Base-by-base conservation (phyloP, 495 filamentous ascomycete genomes). In the Copromyces sp. region DNA sequence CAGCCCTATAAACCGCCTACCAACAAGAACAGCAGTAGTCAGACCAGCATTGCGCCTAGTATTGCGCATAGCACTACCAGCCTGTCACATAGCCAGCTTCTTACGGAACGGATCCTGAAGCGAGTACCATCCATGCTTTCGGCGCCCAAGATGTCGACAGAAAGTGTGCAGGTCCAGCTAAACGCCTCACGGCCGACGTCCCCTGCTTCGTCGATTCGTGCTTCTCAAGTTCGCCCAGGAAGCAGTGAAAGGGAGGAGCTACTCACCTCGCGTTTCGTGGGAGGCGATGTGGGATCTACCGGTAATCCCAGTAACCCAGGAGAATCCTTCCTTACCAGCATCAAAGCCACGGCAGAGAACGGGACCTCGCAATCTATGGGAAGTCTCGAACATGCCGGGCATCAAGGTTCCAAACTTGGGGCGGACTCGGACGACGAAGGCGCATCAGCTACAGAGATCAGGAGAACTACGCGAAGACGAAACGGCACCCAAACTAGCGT, bases 81-180 rank as follows among this genome's bases (percentile, higher is more conserved):
- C 77, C 17, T 77, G 77, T 11, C 81, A 81, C 45, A 84, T 35
- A 32, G 81, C 39, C 80, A 86, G 70, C 83, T 84, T 47, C 84
- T 90, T 71, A 90, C 89, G 17, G 85, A 87, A 3, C 81, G 88
- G 68, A 80, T 91, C 24, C 82, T 91, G 5, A 86, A 89, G 76
- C 84, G 89, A 69, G 84, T 81, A 39, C 83, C 86, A 8, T 87
- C 86, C 11, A 82, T 87, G 47, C 84, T 87, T 73, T 85, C 86
- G 29, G 84, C 87, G 16, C 89, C 89, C 59, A 85, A 87, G 75
- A 89, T 89, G 86, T 88, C 87, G 39, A 75, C 83, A 70, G 82
- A 89, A 73, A 87, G 83, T 16, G 88, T 84, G 6, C 85, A 84
- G 1, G 87, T 83, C 35, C 72, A 73, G 11, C 82, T 82, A 38